Evolutionary conservation across 202 grass and related monocot species (phyloP), one percentile per base, ranked within the genome.

Genomic region (Alloteropsis angusta): DNA sequence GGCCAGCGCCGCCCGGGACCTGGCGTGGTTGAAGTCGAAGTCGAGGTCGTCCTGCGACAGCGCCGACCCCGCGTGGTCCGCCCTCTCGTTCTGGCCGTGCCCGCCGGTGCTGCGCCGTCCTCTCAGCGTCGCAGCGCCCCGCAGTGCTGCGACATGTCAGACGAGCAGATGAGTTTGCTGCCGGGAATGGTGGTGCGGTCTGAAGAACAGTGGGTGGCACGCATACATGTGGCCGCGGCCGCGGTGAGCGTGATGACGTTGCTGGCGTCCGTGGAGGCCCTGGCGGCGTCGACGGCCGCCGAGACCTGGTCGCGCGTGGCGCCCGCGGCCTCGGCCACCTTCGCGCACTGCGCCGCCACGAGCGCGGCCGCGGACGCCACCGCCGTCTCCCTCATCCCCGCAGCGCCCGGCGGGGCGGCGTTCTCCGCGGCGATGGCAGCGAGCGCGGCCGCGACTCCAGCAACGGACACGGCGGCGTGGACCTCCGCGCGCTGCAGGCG

Each of bases 241-340:
- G 96, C 96, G 37, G 96, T 95, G 83, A 98, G 92, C 44, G 96
- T 98, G 76, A 98, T 84, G 68, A 98, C 89, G 81, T 89, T 89
- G 65, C 84, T 87, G 35, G 92, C 90, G 79, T 98, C 92, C 5
- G 85, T 98, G 17, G 92, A 72, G 9, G 92, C 85, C 54, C 79
- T 74, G 42, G 96, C 92, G 66, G 88, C 82, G 76, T 76, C 77
- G 42, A 98, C 85, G 16, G 87, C 92, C 0, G 90, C 91, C 11
- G 82, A 61, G 61, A 98, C 50, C 87, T 98, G 89, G 26, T 90
- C 88, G 41, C 80, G 84, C 45, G 93, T 93, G 54, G 92, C 96
- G 15, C 96, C 96, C 14, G 91, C 82, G 6, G 92, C 87, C 78
- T 98, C 92, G 56, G 96, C 96, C 38, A 98, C 87, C 74, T 87